Evolutionary conservation across 164 flowering plant species (phyloP).

Genomic region (Berberis vulgaris): DNA sequence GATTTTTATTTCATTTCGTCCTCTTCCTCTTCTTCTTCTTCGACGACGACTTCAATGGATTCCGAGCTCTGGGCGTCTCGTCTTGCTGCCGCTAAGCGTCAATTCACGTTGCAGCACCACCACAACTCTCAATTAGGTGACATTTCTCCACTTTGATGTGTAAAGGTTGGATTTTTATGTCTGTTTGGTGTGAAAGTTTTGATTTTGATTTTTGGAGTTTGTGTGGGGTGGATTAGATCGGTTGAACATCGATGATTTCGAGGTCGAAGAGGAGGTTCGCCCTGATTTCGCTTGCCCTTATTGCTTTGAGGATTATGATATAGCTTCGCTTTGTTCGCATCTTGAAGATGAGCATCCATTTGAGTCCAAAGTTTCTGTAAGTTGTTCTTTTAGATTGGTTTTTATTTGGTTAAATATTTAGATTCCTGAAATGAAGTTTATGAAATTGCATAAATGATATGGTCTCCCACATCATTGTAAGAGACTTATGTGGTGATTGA

Average conservation of each 20-base stretch:
- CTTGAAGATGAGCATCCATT: conserved; percentile 78
- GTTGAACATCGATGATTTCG: conserved; percentile 62
- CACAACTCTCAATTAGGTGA: conserved; percentile 53
- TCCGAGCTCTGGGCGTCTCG: conserved; percentile 81
- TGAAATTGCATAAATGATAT: no score
- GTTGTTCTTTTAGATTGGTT: conserved; percentile 6
- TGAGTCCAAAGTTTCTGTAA: conserved; percentile 63
- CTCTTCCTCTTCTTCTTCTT: not conserved
- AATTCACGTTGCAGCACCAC: conserved; percentile 56
- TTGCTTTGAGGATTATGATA: conserved; percentile 80
- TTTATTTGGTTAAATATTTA: not conserved
- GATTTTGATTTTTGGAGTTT: not conserved
- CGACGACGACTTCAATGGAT: conserved; percentile 7
- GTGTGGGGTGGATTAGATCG: conserved; percentile 42
- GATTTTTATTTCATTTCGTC: not conserved
- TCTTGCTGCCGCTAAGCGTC: conserved; percentile 88
- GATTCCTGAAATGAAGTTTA: not conserved
- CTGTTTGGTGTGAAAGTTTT: conserved; percentile 1
- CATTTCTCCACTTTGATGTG: not conserved
- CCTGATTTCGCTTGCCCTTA: conserved; percentile 86
- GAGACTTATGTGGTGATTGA: no score
- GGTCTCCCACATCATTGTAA: no score
- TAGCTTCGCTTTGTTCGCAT: conserved; percentile 68
- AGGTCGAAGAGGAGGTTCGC: conserved; percentile 70
- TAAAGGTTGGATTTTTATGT: not conserved